Evolutionary conservation across 2,329 filamentous ascomycete genomes (phyloP).

Genomic region (Fusarium graminum): DNA sequence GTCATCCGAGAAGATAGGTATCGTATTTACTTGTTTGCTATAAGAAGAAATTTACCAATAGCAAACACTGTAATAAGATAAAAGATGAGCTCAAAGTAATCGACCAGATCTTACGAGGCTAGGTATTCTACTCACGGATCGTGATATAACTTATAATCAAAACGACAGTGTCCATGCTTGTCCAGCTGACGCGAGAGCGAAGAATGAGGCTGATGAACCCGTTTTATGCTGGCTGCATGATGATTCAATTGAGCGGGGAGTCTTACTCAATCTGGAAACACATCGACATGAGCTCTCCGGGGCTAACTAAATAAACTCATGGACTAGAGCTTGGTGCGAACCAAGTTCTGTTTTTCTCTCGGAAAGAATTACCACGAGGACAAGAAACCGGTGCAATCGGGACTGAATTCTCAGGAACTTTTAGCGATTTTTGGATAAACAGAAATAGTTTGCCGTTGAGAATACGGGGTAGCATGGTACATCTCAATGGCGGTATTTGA

Average conservation of each 20-base stretch:
- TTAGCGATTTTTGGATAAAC: constrained; percentile 11
- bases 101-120: too few relatives aligned
- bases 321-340: constrained; percentile 2
- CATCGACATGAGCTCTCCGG: constrained; percentile 26
- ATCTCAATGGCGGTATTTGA: too few relatives aligned
- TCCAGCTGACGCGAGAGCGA: neutral
- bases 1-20: too few relatives aligned
- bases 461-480: neutral
- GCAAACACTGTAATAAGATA: too few relatives aligned
- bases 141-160: too few relatives aligned
- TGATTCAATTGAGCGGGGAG: constrained; percentile 23
- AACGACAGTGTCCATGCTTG: neutral
- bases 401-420: constrained; percentile 6
- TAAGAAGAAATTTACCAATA: too few relatives aligned
- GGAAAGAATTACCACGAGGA: constrained; percentile 41
- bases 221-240: constrained; percentile 10
- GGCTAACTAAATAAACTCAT: constrained; percentile 26
- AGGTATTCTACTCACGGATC: too few relatives aligned
- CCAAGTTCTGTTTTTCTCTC: constrained; percentile 7
- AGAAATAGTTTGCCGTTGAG: neutral
- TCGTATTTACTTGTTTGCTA: too few relatives aligned
- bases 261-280: constrained; percentile 23
- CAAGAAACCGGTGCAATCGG: constrained; percentile 5
- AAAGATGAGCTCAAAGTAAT: too few relatives aligned
- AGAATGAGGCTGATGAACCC: neutral